A percentile compares a stretch with the other conserved stretches of the same genome.
phyloP scores from a whole-genome alignment of 257 asterid species.

The Galeopsis tetrahit region DNA sequence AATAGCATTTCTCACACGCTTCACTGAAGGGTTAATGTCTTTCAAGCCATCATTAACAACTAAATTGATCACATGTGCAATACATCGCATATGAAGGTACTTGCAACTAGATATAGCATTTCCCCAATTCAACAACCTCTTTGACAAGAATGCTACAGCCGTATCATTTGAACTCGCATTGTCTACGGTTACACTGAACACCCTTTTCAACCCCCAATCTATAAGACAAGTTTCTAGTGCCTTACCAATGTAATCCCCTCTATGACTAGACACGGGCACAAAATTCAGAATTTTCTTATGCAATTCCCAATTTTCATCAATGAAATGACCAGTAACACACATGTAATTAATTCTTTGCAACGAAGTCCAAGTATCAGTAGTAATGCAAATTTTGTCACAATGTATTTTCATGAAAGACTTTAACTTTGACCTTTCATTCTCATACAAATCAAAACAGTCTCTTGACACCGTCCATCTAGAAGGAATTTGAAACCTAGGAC shows the following conservation, averaged over 20 bases:
- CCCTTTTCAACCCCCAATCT: background rate
- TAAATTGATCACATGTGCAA: background rate
- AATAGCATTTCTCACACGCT: background rate
- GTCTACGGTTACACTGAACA: background rate
- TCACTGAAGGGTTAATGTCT: background rate
- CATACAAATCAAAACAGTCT: background rate
- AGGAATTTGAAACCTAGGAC: slow-evolving; percentile 5
- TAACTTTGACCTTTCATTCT: background rate
- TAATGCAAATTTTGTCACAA: background rate
- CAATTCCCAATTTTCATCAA: background rate
- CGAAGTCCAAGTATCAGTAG: background rate
- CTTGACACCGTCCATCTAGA: slow-evolving; percentile 8
- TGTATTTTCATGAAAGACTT: background rate
- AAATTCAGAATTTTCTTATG: slow-evolving; percentile 5
- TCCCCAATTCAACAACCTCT: background rate
- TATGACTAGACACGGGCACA: background rate
- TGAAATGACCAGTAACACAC: background rate
- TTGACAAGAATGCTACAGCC: background rate
- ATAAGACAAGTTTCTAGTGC: background rate
- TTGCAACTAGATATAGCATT: background rate
- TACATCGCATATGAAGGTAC: background rate
- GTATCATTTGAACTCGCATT: background rate
- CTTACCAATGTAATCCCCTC: background rate
- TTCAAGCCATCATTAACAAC: background rate
- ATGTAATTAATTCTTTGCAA: background rate